Conservation (phyloP, 1,284 basidiomycete genomes). For the Neotropicomus parvogracilis region DNA sequence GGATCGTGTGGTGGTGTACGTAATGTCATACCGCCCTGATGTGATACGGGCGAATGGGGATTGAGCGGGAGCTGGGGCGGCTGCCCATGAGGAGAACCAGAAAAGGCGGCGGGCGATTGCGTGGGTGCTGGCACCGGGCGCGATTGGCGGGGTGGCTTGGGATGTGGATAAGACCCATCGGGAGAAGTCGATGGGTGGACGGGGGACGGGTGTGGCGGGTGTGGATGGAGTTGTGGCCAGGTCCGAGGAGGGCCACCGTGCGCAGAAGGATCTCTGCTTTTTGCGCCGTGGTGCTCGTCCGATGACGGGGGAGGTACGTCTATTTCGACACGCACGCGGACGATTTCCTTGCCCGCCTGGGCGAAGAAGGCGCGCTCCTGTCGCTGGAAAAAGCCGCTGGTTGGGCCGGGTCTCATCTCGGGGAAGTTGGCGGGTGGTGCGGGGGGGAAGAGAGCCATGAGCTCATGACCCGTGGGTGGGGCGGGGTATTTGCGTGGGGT, state of each 20-base stretch:
- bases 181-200: conserved; percentile 17
- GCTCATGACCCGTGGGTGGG: conserved; percentile 72
- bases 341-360: conserved; percentile 67
- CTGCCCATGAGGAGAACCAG: conserved; percentile 33
- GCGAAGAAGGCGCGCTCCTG: conserved; percentile 76
- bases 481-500: conserved; percentile 57
- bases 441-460: conserved; percentile 76
- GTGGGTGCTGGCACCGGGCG: conserved; percentile 26
- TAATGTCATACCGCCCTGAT: conserved; percentile 35
- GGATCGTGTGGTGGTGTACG: conserved; percentile 47
- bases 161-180: conserved; percentile 15
- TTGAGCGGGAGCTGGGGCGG: conserved; percentile 39
- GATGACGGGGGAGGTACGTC: conserved; percentile 36
- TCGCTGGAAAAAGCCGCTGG: conserved; percentile 63
- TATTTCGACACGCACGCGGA: conserved; percentile 64
- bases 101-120: conserved; percentile 28
- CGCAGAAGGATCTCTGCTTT: conserved; percentile 23
- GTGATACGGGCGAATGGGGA: conserved; percentile 38
- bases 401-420: conserved; percentile 53
- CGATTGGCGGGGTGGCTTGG: conserved; percentile 25
- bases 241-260: conserved; percentile 22
- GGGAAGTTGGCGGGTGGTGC: conserved; percentile 53
- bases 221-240: conserved; percentile 27
- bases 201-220: conserved; percentile 30
- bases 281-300: conserved; percentile 15